Evolutionary conservation across 176 grass and related monocot species (phyloP), one percentile per base, ranked within the genome.

Genomic region (Rhynchospora tenuis): DNA sequence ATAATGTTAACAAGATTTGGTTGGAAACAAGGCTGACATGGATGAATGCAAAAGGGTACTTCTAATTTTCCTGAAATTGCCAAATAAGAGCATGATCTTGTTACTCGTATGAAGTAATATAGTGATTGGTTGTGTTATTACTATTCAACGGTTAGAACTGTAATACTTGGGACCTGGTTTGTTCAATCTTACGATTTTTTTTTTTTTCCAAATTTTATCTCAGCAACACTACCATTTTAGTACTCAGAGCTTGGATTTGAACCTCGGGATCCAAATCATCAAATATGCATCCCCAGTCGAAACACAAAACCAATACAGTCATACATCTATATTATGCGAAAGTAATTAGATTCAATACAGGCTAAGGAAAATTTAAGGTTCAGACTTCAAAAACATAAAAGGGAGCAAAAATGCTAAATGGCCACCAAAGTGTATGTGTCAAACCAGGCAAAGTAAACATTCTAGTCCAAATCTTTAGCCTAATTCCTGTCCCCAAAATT

Each of bases 21-120:
- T 90, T 14, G 88, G 88, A 13, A 90, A 90, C 66, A 90, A 90
- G 60, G 88, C 88, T 75, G 88, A 90, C 80, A 90, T 90, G 88
- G 85, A 90, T 81, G 88, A 90, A 84, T 87, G 88, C 81, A 90
- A 90, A 84, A 71, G 85, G 81, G 85, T 90, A 81, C 12, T 38
- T 72, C 51, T 74, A 12, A 74, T 74, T 48, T 74, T 74, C 46
- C 71, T 74, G 71, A 2, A 51, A 74, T 26, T 16, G 45, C 19
- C 22, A 27, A 52, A 24, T 27, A 50, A 48, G 45, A 23, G 66
- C 71, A 52, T 4, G 9, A 74, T 74, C 11, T 70, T 59, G 17
- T 59, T 59, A 59, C 17, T 59, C n/a, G 17, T 59, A 59, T n/a
- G 7, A 59, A 22, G 16, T 58, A 42, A 42, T 50, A n/a, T 6